Evolutionary conservation across 352 stramenopile species (phyloP).

Genomic region (Globisporangium acanthophoron): DNA sequence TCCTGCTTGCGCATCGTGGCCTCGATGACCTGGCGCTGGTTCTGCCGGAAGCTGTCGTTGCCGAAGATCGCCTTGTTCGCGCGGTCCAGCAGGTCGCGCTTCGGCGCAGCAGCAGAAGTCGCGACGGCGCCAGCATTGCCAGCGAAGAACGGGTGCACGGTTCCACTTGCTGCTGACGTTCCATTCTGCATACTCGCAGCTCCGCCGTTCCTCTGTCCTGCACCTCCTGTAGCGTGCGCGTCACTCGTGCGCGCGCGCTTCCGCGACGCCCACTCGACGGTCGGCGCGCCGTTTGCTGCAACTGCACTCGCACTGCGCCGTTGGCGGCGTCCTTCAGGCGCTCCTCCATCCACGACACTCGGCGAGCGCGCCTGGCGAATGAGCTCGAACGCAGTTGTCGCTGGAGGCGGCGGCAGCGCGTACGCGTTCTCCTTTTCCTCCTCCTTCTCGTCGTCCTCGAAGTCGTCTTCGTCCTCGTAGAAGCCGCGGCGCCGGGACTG

Average conservation of each 20-base stretch:
- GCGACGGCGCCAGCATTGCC: background rate
- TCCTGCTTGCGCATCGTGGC: constrained; percentile 87
- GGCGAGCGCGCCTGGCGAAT: constrained; percentile 23
- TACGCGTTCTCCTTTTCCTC: background rate
- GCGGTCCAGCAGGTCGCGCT: constrained; percentile 30
- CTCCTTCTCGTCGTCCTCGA: constrained; percentile 8
- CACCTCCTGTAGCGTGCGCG: background rate
- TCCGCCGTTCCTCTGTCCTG: background rate
- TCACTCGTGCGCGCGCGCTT: constrained; percentile 2
- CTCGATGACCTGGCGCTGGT: constrained; percentile 92
- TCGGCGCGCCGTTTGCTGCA: background rate
- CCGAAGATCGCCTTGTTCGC: constrained; percentile 68
- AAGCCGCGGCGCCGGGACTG: constrained; percentile 18
- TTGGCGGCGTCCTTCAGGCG: constrained; percentile 11
- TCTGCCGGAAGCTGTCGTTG: constrained; percentile 82
- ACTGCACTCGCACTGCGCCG: background rate
- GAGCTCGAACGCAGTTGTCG: constrained; percentile 32
- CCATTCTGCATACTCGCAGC: background rate
- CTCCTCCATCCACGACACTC: background rate
- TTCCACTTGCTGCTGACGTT: background rate
- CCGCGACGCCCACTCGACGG: constrained; percentile 6
- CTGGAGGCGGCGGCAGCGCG: too few relatives aligned
- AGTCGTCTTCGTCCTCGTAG: constrained; percentile 44
- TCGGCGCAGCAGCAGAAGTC: background rate
- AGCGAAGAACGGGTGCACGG: constrained; percentile 3